These are phyloP conservation scores for Yamadazyma philogaea DNA, from an alignment of 805 yeast genomes.

Conservation along the genomic window DNA sequence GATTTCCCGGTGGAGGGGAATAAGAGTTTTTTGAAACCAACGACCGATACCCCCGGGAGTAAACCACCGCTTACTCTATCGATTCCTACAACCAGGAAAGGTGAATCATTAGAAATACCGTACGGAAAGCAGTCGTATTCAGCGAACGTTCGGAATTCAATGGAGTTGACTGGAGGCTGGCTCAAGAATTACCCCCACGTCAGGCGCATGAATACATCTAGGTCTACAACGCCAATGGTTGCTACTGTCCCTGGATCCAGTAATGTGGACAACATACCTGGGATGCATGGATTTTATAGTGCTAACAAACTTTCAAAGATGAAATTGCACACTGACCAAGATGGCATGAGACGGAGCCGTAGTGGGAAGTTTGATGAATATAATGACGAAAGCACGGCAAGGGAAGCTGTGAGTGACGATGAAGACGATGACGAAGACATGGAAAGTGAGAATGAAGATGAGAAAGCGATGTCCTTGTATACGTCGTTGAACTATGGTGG, in stretches of 20 bases:
- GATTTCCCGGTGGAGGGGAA: slow-evolving; percentile 4
- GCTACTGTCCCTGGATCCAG: slow-evolving; percentile 9
- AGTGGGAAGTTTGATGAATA: slow-evolving; percentile 12
- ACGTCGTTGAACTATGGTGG: slow-evolving; percentile 46
- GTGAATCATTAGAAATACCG: slow-evolving; percentile 76
- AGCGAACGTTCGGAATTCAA: slow-evolving; percentile 5
- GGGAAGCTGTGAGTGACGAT: slow-evolving; percentile 8
- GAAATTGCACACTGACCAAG: slow-evolving; percentile 10
- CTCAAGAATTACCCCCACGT: slow-evolving; percentile 27
- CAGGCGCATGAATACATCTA: slow-evolving; percentile 9
- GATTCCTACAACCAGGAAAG: slow-evolving; percentile 75
- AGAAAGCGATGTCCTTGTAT: slow-evolving; percentile 64
- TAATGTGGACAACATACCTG: slow-evolving; percentile 13
- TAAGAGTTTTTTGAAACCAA: slow-evolving; percentile 5
- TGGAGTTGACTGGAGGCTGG: slow-evolving; percentile 20
- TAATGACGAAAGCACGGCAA: background rate
- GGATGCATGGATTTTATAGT: slow-evolving; percentile 13
- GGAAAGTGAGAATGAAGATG: slow-evolving; percentile 55
- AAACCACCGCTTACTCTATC: slow-evolving; percentile 53
- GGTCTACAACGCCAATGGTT: slow-evolving; percentile 8
- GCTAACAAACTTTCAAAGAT: slow-evolving; percentile 11
- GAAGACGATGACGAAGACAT: slow-evolving; percentile 14
- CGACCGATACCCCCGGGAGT: background rate
- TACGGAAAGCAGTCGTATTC: background rate
- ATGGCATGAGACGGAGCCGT: slow-evolving; percentile 6